Base-by-base conservation (phyloP, 805 yeast genomes). In the Ogataea glucozyma region DNA sequence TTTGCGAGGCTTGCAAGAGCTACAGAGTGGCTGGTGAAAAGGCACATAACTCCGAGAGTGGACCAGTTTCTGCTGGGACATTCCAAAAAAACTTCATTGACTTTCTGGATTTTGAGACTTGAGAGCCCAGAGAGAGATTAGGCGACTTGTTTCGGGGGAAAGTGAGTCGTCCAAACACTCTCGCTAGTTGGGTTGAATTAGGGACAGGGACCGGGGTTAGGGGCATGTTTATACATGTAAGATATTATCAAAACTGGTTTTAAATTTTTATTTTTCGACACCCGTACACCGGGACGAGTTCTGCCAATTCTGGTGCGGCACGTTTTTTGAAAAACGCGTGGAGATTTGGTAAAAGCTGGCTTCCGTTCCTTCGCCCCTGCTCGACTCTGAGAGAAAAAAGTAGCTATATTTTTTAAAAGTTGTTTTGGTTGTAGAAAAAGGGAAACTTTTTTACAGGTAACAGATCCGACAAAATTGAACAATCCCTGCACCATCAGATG, bases 11-110 rank as follows among this genome's bases (percentile, higher is more conserved):
- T 0, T 77, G 84, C 1, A 31, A 59, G 3, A 47, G 76, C 10
- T 86, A 81, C 62, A 85, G 84, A 46, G 55, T 67, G 13, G 85
- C 88, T 0, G 88, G 90, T 1, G 69, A 61, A 20, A 29, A 56
- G 6, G 90, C 88, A 0, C 20, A 30, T 17, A 18, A n/a, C n/a
- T n/a, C n/a, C n/a, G n/a, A n/a, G n/a, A n/a, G n/a, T n/a, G n/a
- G n/a, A n/a, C n/a, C n/a, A n/a, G n/a, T n/a, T 1, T 80, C 84
- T 0, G 83, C 86, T 0, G 87, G 86, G 1, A 55, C 78, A 0
- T 82, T 81, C 55, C 62, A 68, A 47, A 55, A 65, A 2, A 56
- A 59, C 1, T 75, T 82, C 47, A 41, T 81, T 23, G 85, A n/a
- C n/a, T n/a, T n/a, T n/a, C n/a, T n/a, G n/a, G n/a, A n/a, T n/a